Conservation (phyloP, 2,329 filamentous ascomycete species). For the Endocalyx cinctus region DNA sequence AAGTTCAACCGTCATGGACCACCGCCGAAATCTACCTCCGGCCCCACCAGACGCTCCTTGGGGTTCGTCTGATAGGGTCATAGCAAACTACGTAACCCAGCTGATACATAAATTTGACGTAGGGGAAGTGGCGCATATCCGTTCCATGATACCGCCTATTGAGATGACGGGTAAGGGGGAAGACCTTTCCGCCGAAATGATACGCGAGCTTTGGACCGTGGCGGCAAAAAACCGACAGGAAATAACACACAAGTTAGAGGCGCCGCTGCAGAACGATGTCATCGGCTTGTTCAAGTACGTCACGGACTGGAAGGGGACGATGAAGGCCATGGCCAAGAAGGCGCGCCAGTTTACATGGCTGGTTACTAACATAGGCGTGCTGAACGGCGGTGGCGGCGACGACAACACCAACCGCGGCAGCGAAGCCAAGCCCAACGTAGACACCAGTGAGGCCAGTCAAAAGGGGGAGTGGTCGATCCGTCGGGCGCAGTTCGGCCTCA, state of each 20-base stretch:
- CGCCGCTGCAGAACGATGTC: constrained; percentile 26
- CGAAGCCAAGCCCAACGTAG: not conserved
- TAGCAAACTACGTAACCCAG: constrained; percentile 17
- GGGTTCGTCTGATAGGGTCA: constrained; percentile 5
- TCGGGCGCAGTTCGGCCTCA: constrained; percentile 14
- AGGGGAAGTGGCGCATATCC: constrained; percentile 11
- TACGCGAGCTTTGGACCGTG: constrained; percentile 11
- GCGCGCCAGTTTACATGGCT: constrained; percentile 27
- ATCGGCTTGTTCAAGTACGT: constrained; percentile 29
- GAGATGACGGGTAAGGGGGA: not conserved
- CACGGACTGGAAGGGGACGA: constrained; percentile 28
- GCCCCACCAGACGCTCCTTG: constrained; percentile 2
- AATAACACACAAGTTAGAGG: constrained; percentile 22
- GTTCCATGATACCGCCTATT: constrained; percentile 5
- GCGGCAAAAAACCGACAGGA: constrained; percentile 25
- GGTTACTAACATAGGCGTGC: constrained; percentile 31
- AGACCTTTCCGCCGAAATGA: constrained; percentile 5
- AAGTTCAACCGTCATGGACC: constrained; percentile 11
- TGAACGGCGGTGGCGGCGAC: constrained; percentile 18
- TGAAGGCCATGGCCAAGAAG: constrained; percentile 21
- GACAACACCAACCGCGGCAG: not conserved
- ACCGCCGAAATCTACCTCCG: constrained; percentile 9
- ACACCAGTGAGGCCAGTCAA: not conserved
- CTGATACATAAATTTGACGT: constrained; percentile 13
- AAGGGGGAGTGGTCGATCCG: constrained; percentile 12